Base-by-base conservation (phyloP, 805 yeast species). In the Kuraishia hungarica region DNA sequence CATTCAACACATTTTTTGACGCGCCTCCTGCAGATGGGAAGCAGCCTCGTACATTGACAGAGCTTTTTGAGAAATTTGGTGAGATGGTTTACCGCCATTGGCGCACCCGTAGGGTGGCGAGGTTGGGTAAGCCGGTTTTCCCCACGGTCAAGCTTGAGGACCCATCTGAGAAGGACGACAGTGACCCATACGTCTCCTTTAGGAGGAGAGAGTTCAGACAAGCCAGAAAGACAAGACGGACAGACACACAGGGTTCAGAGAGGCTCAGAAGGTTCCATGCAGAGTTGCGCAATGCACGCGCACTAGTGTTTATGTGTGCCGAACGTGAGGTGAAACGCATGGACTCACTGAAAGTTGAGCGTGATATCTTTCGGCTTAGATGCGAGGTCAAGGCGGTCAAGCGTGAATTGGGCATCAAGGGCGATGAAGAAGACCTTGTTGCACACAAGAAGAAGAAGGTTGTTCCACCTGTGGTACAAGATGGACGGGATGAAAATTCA, bases 131-230 rank as follows among this genome's bases (percentile, higher is more conserved):
- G 61, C 69, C 87, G 2, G 80, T 94, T 21, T 79, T 82, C 60
- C 96, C 97, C 2, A 69, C 77, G 17, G 74, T 94, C 53, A 88
- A 84, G 67, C 91, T 89, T 67, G 97, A 92, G 72, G 92, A 89
- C 61, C 89, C 89, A 23, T 82, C 81, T 55, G 94, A 89, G 57
- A 91, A 91, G 64, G 97, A 92, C 64, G 97, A 92, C 64, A 81
- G 80, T 57, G 97, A 94, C 68, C 98, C 99, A 1, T 94, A 94
- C 69, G 86, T 90, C 48, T 90, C 97, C 73, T 94, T 94, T 76
- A 82, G 99, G 64, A 84, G 97, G 61, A 86, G 99, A 69, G 98
- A 92, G 65, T 86, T 90, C 60, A 83, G 99, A 60, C 97, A 89
- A 66, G 94, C 96, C 29, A 86, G 99, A 69, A 94, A 94, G 69